Evolutionary conservation across 345 rosid genomes (phyloP).

Genomic region (Populus nigra): DNA sequence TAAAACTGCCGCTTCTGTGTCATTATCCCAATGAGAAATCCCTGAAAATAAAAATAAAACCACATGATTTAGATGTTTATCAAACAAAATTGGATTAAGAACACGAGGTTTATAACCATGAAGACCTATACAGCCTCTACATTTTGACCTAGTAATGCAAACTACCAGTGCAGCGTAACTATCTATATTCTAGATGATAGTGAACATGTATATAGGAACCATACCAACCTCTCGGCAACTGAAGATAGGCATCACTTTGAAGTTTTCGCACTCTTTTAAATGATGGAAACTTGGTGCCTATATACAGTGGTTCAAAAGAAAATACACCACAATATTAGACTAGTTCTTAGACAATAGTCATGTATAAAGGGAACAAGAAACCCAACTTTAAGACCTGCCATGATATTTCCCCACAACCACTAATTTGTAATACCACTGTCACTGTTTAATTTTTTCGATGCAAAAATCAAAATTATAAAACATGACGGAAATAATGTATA

Average conservation of each 20-base stretch:
- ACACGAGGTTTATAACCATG: background rate
- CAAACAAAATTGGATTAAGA: background rate
- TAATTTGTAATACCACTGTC: background rate
- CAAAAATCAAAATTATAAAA: background rate
- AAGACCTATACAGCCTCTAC: background rate
- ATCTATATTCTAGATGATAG: background rate
- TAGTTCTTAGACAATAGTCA: background rate
- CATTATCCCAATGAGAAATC: constrained; percentile 58
- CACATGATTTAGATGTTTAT: background rate
- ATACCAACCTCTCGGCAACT: constrained; percentile 53
- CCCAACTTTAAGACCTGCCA: background rate
- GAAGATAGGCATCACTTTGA: constrained; percentile 47
- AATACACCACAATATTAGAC: constrained; percentile 6
- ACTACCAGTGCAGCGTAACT: background rate
- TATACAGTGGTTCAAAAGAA: constrained; percentile 5
- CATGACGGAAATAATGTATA: background rate
- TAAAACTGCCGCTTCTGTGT: constrained; percentile 73
- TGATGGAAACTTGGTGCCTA: constrained; percentile 45
- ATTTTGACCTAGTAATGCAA: background rate
- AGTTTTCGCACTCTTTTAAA: constrained; percentile 34
- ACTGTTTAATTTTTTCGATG: background rate
- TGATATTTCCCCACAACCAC: background rate
- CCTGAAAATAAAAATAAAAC: constrained; percentile 41
- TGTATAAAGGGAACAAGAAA: background rate
- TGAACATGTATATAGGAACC: constrained; percentile 5